These are phyloP conservation scores for Aspergillus wentii DNA, from an alignment of 495 filamentous ascomycete species.

Conservation along the genomic window DNA sequence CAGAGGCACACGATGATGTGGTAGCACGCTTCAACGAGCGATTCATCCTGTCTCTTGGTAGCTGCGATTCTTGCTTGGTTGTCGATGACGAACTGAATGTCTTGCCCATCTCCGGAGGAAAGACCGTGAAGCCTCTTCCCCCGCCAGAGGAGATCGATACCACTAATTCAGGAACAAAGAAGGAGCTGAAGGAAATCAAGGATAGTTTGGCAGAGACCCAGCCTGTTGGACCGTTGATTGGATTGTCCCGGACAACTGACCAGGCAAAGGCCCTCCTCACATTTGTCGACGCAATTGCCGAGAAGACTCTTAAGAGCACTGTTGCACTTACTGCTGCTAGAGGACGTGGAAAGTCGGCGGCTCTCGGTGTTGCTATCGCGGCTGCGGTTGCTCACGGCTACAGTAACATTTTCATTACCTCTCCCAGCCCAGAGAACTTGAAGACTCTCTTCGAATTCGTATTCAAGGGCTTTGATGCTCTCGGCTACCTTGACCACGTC, in stretches of 20 bases:
- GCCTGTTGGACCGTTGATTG: conserved; percentile 77
- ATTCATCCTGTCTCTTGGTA: conserved; percentile 90
- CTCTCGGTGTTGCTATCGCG: conserved; percentile 88
- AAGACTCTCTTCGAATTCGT: conserved; percentile 98
- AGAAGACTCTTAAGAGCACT: conserved; percentile 91
- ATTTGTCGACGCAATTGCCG: conserved; percentile 93
- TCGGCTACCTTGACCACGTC: conserved; percentile 87
- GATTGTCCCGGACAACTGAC: conserved; percentile 83
- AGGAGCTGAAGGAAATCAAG: conserved; percentile 83
- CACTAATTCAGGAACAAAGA: conserved; percentile 56
- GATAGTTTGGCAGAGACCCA: conserved; percentile 80
- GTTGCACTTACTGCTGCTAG: conserved; percentile 90
- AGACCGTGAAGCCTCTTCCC: conserved; percentile 79
- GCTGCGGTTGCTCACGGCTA: conserved; percentile 94
- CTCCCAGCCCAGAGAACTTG: conserved; percentile 95
- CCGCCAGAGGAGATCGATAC: conserved; percentile 63
- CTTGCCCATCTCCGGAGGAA: conserved; percentile 92
- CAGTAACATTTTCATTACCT: conserved; percentile 99
- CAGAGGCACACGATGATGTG: conserved; percentile 94
- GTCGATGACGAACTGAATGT: conserved; percentile 98
- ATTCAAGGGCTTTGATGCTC: conserved; percentile 95
- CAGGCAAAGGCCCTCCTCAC: conserved; percentile 93
- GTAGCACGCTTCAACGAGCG: conserved; percentile 96
- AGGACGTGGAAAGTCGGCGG: conserved; percentile 96
- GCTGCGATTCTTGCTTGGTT: conserved; percentile 91